Evolutionary conservation across 2,329 filamentous ascomycete genomes (phyloP), one percentile per base, ranked within the genome.

Genomic region (Pestalotiopsis sp.): DNA sequence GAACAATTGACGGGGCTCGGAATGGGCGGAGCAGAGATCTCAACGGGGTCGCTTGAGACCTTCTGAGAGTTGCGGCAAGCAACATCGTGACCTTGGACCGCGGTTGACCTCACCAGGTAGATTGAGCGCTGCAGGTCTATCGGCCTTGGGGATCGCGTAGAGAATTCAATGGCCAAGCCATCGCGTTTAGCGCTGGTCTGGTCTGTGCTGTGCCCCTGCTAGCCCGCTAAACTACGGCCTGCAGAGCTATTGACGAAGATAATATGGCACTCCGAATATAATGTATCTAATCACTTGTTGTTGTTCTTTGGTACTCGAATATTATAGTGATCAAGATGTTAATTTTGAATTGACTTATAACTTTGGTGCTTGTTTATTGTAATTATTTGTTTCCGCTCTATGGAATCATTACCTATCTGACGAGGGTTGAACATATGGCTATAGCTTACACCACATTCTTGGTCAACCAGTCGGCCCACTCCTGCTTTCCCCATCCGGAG

Each of bases 391-490:
- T 3, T 9, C 3, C 45, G 45, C 45, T 52, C 45, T 52, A 23
- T 60, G 2, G 12, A 36, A 36, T 60, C 17, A 60, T 60, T 27
- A 3, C 14, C 23, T 52, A 27, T 20, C 25, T 12, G 17, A 20
- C 7, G 27, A 7, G 31, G 7, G 41, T 6, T 39, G 31, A 12
- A 25, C 25, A 20, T 13, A 23, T 52, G 23, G 23, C 45, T 39
- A 13, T 17, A 20, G 59, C 67, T 76, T 76, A 87, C 64, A 80
- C 81, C 20, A 87, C 78, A 69, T 84, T 88, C 80, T 87, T 86
- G 39, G 86, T 84, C 77, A 97, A 80, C 92, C 92, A 98, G 80
- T 94, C 91, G 76, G 91, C 86, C 95, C 95, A 98, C 81, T 97
- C 92, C 69, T 92, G 89, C 73, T 85, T 85, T 0, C 87, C 91